Base-by-base conservation (phyloP, 2,329 filamentous ascomycete species). In the Fonsecaea multimorphosa region DNA sequence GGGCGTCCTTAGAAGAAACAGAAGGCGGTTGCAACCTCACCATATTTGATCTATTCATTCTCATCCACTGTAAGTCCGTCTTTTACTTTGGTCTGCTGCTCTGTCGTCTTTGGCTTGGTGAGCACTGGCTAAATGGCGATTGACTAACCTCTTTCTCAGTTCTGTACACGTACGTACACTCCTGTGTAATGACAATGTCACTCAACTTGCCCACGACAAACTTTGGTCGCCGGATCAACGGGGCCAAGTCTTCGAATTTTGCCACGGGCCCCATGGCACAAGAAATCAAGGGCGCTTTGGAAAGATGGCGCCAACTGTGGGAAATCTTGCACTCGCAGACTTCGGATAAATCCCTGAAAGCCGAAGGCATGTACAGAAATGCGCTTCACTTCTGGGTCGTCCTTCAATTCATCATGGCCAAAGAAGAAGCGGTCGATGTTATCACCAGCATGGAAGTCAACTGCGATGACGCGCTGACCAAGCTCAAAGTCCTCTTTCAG, bases 401-500 rank as follows among this genome's bases (percentile, higher is more conserved):
- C 12, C 77, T 78, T 3, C 76, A 79, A 54, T 69, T 79, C 3
- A 74, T 80, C 14, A 75, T 80, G 65, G 79, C 76, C 22, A 78
- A 78, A 40, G 78, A 79, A 53, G 76, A 79, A 61, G 77, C 76
- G 8, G 74, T 80, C n/a, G 78, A 80, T 60, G 77, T 80, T 14
- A 74, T 80, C 9, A 79, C 79, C 74, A 73, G 72, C 53, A 79
- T 79, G 77, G 78, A 80, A 55, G 76, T 80, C n/a, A 78, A 77
- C 58, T 80, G 78, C 38, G 78, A 80, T 57, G 78, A 80, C 68
- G 80, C 80, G 61, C 64, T 80, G 44, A 73, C 77, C 56, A 78
- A 78, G 62, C 68, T 80, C 58, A 80, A 78, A 44, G 78, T 79
- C 3, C 65, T 80, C 34, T 68, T 79, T 19, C 70, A 74, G 54